Percentiles rank a stretch among this genome's conserved stretches.
Conservation (phyloP, 2,329 filamentous ascomycete genomes). For the Seiridium cupressi region DNA sequence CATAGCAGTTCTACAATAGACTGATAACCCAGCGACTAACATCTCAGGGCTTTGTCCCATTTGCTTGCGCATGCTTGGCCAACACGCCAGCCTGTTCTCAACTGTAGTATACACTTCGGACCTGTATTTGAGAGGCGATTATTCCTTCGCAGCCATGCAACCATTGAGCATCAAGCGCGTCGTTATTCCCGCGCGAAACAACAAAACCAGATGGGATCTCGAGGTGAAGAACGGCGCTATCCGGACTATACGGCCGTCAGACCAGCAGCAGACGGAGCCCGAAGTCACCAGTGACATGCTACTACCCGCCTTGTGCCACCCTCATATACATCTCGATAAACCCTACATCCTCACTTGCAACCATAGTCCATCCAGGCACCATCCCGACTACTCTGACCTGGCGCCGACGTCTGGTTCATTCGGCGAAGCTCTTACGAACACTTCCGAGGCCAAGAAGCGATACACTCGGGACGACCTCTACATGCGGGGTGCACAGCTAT, state of each 20-base stretch:
- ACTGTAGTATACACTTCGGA: too few relatives aligned
- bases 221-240: conserved; percentile 15
- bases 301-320: conserved; percentile 58
- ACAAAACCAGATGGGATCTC: conserved; percentile 16
- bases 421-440: conserved; percentile 57
- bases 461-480: conserved; percentile 64
- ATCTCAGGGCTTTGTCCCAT: too few relatives aligned
- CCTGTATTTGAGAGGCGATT: too few relatives aligned
- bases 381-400: conserved; percentile 59
- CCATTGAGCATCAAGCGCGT: conserved; percentile 15
- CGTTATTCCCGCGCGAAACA: conserved; percentile 12
- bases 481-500: conserved; percentile 60
- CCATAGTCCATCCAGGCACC: conserved; percentile 17
- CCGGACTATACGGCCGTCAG: conserved; percentile 15
- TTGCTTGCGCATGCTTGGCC: neutral
- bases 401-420: conserved; percentile 62
- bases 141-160: neutral
- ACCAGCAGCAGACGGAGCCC: neutral
- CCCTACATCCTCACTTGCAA: conserved; percentile 52
- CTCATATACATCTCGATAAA: conserved; percentile 72
- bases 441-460: conserved; percentile 54
- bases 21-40: too few relatives aligned
- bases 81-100: neutral
- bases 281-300: conserved; percentile 23
- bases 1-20: too few relatives aligned